Conservation (phyloP, 768 basidiomycete species). For the Filobasidium wieringae region DNA sequence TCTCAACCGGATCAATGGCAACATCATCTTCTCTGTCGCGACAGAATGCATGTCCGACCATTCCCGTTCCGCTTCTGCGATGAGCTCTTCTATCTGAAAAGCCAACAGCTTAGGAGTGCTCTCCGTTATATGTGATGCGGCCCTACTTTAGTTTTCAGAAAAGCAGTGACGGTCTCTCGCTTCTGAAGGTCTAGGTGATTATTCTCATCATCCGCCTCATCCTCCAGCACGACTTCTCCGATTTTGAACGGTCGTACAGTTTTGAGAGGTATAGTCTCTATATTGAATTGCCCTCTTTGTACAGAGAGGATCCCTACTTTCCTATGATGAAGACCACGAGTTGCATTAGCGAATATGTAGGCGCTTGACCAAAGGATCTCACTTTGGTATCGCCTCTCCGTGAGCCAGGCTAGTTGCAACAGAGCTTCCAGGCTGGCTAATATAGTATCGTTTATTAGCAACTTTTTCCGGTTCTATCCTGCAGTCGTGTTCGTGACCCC, state of each 20-base stretch:
- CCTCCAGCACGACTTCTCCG: constrained; percentile 63
- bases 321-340: constrained; percentile 42
- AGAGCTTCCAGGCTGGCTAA: constrained; percentile 87
- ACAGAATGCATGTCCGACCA: constrained; percentile 28
- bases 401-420: constrained; percentile 89
- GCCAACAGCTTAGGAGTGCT: background rate
- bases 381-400: constrained; percentile 89
- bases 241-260: constrained; percentile 91
- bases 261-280: constrained; percentile 73
- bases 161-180: constrained; percentile 71
- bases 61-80: constrained; percentile 40
- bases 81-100: constrained; percentile 60
- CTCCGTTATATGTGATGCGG: background rate
- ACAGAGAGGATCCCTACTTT: constrained; percentile 83
- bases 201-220: constrained; percentile 63
- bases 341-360: no score
- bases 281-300: constrained; percentile 72
- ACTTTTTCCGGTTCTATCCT: constrained; percentile 81
- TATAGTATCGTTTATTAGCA: constrained; percentile 78
- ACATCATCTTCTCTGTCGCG: constrained; percentile 43
- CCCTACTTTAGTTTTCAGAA: constrained; percentile 56
- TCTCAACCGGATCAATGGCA: constrained; percentile 78
- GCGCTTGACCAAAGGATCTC: constrained; percentile 18
- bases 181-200: constrained; percentile 56
- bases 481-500: constrained; percentile 99